Conservation (phyloP, 345 rosid species). For the Brassica rapa region DNA sequence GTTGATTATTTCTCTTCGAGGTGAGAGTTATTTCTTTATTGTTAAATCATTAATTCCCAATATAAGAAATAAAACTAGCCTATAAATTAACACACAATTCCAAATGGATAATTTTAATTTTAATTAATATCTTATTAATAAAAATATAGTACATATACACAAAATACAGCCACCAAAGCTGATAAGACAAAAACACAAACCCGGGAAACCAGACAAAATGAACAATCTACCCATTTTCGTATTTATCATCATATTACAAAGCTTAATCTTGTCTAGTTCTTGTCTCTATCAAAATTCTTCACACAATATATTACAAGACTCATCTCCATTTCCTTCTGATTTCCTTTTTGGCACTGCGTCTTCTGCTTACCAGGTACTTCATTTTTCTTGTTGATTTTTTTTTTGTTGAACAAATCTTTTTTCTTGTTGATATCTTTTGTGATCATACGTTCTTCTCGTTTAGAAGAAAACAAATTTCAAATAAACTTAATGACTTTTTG, state of each 20-base stretch:
- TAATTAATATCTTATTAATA: neutral
- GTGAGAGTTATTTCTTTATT: neutral
- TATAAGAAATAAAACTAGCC: neutral
- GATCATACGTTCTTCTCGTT: neutral
- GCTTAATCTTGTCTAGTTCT: neutral
- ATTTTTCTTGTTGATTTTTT: neutral
- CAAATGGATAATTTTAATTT: neutral
- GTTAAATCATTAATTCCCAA: neutral
- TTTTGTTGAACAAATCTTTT: neutral
- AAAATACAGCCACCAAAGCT: neutral
- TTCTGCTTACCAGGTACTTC: constrained; percentile 71
- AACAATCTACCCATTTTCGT: neutral
- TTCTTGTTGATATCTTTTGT: neutral
- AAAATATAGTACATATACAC: constrained; percentile 10
- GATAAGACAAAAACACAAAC: neutral
- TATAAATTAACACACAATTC: neutral
- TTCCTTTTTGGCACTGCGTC: constrained; percentile 84
- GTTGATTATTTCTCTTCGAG: constrained; percentile 12
- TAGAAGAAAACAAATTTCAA: neutral
- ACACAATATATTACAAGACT: neutral
- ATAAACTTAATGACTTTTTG: neutral
- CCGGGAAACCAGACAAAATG: constrained; percentile 16
- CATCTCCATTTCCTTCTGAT: constrained; percentile 45
- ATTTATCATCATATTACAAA: constrained; percentile 12
- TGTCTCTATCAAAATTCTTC: neutral